A percentile compares a stretch with the other conserved stretches of the same genome.
Evolutionary conservation across 805 yeast genomes (phyloP).

Genomic region (Starmerella powellii): DNA sequence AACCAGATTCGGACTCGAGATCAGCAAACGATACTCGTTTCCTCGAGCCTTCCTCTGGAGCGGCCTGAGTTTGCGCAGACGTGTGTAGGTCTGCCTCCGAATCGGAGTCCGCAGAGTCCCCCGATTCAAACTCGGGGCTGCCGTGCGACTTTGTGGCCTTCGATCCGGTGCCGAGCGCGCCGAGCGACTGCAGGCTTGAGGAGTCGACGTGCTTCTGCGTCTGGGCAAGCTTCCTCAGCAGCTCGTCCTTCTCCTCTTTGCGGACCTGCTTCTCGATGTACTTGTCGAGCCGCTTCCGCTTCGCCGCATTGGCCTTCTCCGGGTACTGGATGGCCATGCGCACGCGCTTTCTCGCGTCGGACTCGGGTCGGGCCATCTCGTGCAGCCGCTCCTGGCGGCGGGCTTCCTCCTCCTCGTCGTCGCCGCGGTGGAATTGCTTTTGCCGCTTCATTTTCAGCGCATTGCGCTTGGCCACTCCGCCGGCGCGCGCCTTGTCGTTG

Average conservation of each 20-base stretch:
- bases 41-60: too few species aligned
- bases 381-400: slow-evolving; percentile 8
- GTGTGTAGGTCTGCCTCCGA: too few species aligned
- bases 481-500: slow-evolving; percentile 76
- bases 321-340: slow-evolving; percentile 30
- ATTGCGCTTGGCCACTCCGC: slow-evolving; percentile 69
- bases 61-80: too few species aligned
- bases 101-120: not conserved
- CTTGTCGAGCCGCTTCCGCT: slow-evolving; percentile 70
- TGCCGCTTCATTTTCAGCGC: slow-evolving; percentile 55
- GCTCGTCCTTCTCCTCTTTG: slow-evolving; percentile 57
- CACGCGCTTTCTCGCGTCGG: slow-evolving; percentile 19
- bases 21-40: not conserved
- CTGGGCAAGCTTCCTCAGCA: slow-evolving; percentile 55
- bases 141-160: slow-evolving; percentile 43
- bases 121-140: slow-evolving; percentile 5
- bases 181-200: slow-evolving; percentile 54
- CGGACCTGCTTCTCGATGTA: slow-evolving; percentile 41
- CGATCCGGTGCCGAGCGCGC: slow-evolving; percentile 58
- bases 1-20: not conserved
- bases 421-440: slow-evolving; percentile 43
- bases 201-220: slow-evolving; percentile 52
- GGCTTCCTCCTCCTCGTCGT: slow-evolving; percentile 14
- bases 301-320: slow-evolving; percentile 51
- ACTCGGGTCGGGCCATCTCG: slow-evolving; percentile 18